Evolutionary conservation across 352 stramenopile species (phyloP), one percentile per base, ranked within the genome.

Genomic region (Phytophthora constricta): DNA sequence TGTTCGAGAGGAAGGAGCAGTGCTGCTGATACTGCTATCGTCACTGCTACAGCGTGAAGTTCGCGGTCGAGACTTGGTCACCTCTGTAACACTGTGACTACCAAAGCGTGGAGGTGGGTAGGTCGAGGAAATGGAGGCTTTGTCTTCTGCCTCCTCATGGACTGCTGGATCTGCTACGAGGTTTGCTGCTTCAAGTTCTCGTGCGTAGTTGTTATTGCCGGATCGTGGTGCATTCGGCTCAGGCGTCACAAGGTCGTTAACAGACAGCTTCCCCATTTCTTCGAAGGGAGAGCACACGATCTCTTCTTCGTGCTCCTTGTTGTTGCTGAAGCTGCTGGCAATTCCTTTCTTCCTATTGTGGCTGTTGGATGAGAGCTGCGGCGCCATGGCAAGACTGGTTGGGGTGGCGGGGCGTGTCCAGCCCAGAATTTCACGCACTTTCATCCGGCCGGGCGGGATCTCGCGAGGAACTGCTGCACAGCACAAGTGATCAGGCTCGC

Each of bases 401-500:
- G 60, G 37, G 1, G 26, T 67, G 1, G 16, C 52, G 10, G 56
- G 58, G 31, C 60, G 63, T 23, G 68, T 74, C 77, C 76, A 86
- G 19, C 63, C 60, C 5, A 86, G 57, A 25, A 87, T 46, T 41
- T 85, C 70, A 2, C 75, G 80, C 65, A 85, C 81, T 59, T 84
- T 84, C 62, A 80, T 72, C 23, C 70, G 48, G 19, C 60, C 49
- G 16, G 64, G 62, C 2, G 68, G 64, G 22, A 79, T 62, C 17
- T 83, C 72, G 25, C 52, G 72, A 19, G 75, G 34, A 26, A 76
- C 66, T 56, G 65, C 58, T 22, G 73, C 68, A 65, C 65, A 79
- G 41, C 73, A 84, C 60, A 83, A 80, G 58, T 73, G 57, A 48
- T 87, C 80, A 48, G 80, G 66, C 37, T 87, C 79, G 19, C 74